Evolutionary conservation across 2,329 filamentous ascomycete species (phyloP), one percentile per base, ranked within the genome.

Genomic region (Pestalotiopsis sp.): DNA sequence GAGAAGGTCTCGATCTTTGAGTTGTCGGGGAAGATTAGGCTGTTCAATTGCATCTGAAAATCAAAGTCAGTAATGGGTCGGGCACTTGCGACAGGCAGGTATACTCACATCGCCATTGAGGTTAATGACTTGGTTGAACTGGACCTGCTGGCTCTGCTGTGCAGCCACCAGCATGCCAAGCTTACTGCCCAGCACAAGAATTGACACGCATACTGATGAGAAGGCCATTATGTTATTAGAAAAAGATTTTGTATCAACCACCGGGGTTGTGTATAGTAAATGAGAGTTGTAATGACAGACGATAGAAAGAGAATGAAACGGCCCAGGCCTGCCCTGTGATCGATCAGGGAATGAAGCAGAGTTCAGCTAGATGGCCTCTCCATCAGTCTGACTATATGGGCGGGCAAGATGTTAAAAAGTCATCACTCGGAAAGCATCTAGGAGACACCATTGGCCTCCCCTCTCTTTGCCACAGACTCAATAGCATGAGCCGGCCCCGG

Each of bases 1-100:
- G 72, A 73, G 66, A 73, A 73, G 1, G 72, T 73, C 67, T 73
- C 72, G 27, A 73, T 71, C 58, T 72, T 73, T 31, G 72, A 72
- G 64, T 71, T 70, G 45, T 73, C 72, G 9, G 72, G 72, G 41
- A 73, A 71, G 3, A 68, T 41, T 14, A 73, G 57, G 49, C 66
- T 68, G 67, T 73, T 73, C 27, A 71, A 38, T 70, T 69, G 67
- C 72, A 73, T 73, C 72, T 66, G 25, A 1, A 6, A 58, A n/a
- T 3, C 17, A 3, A 3, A 17, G 39, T 66, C 11, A 66, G 55
- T 52, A 52, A 14, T 9, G 20, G 7, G 55, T 17, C 31, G 45
- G 1, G 11, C n/a, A 17, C 14, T 7, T 71, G 25, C 45, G 27
- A 3, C 3, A 2, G 27, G 25, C 25, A 36, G 14, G n/a, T 31